A percentile compares a stretch with the other conserved stretches of the same genome.
phyloP scores from a whole-genome alignment of 805 yeast genomes.

The Yamadazyma sp. region DNA sequence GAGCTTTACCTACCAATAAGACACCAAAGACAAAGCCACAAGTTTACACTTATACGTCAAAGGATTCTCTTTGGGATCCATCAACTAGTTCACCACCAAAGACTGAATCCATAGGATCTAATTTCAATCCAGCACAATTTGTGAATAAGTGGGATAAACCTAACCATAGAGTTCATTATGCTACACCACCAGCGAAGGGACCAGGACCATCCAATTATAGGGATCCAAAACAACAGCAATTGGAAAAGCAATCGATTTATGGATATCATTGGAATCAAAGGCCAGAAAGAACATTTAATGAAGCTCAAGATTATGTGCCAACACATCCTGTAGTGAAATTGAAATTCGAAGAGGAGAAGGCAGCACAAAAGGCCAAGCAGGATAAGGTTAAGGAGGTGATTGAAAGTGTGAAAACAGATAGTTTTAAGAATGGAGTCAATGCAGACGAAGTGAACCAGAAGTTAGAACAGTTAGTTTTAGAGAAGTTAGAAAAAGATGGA shows the following conservation, averaged over 20 bases:
- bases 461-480: too few relatives aligned
- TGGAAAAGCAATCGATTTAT: constrained; percentile 12
- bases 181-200: neutral
- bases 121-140: constrained; percentile 5
- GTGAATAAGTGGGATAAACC: constrained; percentile 27
- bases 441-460: constrained; percentile 10
- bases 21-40: too few relatives aligned
- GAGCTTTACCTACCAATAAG: neutral
- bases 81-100: constrained; percentile 41
- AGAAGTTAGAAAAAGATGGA: too few relatives aligned
- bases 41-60: constrained; percentile 12
- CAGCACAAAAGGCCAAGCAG: neutral
- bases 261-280: constrained; percentile 16
- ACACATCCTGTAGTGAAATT: constrained; percentile 16
- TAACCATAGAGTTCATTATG: neutral
- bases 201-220: too few relatives aligned
- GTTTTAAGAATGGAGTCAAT: constrained; percentile 10
- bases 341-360: neutral
- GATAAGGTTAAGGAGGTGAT: neutral
- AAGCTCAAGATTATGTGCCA: constrained; percentile 26
- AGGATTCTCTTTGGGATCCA: constrained; percentile 43
- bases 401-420: neutral
- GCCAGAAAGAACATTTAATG: constrained; percentile 32
- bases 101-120: neutral
- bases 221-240: neutral